Evolutionary conservation across 164 flowering plant species (phyloP).

Genomic region (Stephania yunnanensis): DNA sequence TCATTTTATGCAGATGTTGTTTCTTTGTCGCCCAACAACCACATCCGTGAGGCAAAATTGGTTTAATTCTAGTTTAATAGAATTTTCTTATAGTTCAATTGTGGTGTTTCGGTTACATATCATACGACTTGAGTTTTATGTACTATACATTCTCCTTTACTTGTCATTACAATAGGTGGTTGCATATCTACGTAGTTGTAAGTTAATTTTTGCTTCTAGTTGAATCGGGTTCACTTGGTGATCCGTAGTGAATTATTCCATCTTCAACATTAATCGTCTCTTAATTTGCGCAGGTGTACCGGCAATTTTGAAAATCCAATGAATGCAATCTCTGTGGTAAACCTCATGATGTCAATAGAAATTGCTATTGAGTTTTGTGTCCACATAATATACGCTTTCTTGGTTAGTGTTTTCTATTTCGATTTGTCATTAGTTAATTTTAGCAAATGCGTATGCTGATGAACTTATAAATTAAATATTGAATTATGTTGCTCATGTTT

Average conservation of each 20-base stretch:
- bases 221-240: too few species aligned
- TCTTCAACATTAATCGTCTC: not conserved
- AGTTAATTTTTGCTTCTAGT: too few species aligned
- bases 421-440: not conserved
- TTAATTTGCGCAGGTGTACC: constrained; percentile 68
- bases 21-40: too few species aligned
- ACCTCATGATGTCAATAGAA: constrained; percentile 94
- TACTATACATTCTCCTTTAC: too few species aligned
- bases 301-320: constrained; percentile 87
- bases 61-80: too few species aligned
- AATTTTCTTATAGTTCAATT: too few species aligned
- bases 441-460: not conserved
- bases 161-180: too few species aligned
- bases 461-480: not conserved
- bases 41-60: too few species aligned
- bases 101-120: too few species aligned
- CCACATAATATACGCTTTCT: constrained; percentile 88
- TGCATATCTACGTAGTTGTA: too few species aligned
- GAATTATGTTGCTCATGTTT: not conserved
- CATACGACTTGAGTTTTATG: too few species aligned
- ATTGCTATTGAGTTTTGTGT: constrained; percentile 97
- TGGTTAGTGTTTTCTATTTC: constrained; percentile 46
- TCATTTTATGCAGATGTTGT: too few species aligned
- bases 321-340: constrained; percentile 95
- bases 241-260: not conserved